Conservation (phyloP, 2,329 filamentous ascomycete species). For the Aspergillus neotritici region DNA sequence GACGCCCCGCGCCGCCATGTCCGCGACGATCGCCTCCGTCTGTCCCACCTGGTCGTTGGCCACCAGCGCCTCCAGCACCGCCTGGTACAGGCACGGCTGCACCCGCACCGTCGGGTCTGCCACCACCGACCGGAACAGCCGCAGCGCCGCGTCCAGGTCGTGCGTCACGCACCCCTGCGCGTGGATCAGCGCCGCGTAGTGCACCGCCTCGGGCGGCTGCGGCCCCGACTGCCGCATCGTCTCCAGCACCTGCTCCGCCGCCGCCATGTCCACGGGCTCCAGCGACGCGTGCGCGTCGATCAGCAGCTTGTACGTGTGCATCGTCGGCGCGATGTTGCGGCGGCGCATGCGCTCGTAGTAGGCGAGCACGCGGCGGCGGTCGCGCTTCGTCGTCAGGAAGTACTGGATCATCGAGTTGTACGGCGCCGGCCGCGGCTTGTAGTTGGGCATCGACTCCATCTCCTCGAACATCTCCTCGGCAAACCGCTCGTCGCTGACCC, state of each 20-base stretch:
- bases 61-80: constrained; percentile 94
- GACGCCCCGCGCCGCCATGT: constrained; percentile 69
- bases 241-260: constrained; percentile 76
- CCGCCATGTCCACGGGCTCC: constrained; percentile 81
- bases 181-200: constrained; percentile 93
- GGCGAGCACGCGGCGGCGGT: constrained; percentile 84
- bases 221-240: constrained; percentile 70
- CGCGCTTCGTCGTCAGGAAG: constrained; percentile 94
- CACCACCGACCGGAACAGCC: constrained; percentile 76
- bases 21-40: constrained; percentile 65
- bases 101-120: constrained; percentile 60
- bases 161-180: constrained; percentile 91
- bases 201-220: constrained; percentile 72
- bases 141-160: constrained; percentile 76
- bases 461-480: constrained; percentile 97
- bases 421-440: constrained; percentile 92
- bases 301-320: constrained; percentile 95
- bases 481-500: constrained; percentile 95
- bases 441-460: constrained; percentile 98
- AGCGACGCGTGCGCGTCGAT: constrained; percentile 93
- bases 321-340: constrained; percentile 80
- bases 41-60: constrained; percentile 81
- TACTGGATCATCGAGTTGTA: constrained; percentile 99
- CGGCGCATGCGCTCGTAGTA: constrained; percentile 95
- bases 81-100: constrained; percentile 88